Percentiles rank a stretch among this genome's conserved stretches.
phyloP scores from a whole-genome alignment of 192 early-diverging fungal species.

The Mortierella antarctica region DNA sequence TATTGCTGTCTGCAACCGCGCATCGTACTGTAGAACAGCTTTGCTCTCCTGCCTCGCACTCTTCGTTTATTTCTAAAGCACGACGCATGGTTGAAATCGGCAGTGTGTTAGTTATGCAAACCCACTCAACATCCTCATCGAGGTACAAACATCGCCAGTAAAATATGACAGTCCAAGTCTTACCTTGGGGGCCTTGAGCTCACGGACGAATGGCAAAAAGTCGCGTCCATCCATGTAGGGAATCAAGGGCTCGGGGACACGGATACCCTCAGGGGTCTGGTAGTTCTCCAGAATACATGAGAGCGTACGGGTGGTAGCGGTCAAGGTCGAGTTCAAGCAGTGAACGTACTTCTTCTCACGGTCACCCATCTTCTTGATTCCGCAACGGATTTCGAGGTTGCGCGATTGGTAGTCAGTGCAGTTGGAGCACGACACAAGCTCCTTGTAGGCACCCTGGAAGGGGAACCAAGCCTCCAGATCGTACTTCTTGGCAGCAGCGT shows the following conservation, averaged over 20 bases:
- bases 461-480: slow-evolving; percentile 99
- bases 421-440: slow-evolving; percentile 98
- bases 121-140: not conserved
- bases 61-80: too few species aligned
- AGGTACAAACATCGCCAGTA: not conserved
- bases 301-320: slow-evolving; percentile 94
- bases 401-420: slow-evolving; percentile 99
- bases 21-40: too few species aligned
- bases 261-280: slow-evolving; percentile 91
- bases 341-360: slow-evolving; percentile 96
- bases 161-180: not conserved
- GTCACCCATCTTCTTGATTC: slow-evolving; percentile 97
- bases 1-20: too few species aligned
- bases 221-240: slow-evolving; percentile 94
- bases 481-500: slow-evolving; percentile 99
- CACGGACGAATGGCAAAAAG: slow-evolving; percentile 87
- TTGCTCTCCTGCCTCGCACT: too few species aligned
- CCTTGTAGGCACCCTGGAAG: slow-evolving; percentile 97
- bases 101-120: too few species aligned
- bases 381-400: slow-evolving; percentile 93
- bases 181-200: slow-evolving; percentile 52
- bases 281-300: slow-evolving; percentile 97
- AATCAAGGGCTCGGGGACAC: slow-evolving; percentile 85
- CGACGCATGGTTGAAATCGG: too few species aligned
- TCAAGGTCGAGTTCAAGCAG: slow-evolving; percentile 96